A percentile compares a stretch with the other conserved stretches of the same genome.
phyloP scores from a whole-genome alignment of 805 yeast genomes.

The Candida maris region DNA sequence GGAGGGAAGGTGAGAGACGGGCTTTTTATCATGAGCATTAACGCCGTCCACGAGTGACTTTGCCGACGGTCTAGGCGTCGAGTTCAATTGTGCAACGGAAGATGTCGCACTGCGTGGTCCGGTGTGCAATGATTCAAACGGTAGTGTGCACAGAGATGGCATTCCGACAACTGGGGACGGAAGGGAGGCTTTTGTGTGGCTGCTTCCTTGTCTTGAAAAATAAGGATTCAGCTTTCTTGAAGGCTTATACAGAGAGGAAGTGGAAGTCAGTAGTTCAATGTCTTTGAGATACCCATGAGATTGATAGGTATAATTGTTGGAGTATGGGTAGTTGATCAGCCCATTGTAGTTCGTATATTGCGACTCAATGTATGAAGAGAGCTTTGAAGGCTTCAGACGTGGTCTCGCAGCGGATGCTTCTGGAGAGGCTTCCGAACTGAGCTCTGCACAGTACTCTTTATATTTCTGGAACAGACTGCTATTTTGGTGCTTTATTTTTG shows the following conservation, averaged over 20 bases:
- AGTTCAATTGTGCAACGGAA: conserved; percentile 19
- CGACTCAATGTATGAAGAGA: conserved; percentile 23
- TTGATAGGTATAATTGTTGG: conserved; percentile 49
- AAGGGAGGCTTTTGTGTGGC: conserved; percentile 2
- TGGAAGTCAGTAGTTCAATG: conserved; percentile 45
- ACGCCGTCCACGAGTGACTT: conserved; percentile 13
- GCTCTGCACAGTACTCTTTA: conserved; percentile 31
- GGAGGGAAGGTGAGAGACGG: conserved; percentile 12
- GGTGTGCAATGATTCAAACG: conserved; percentile 2
- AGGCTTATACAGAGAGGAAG: conserved; percentile 44
- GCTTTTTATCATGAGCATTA: conserved; percentile 6
- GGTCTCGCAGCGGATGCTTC: conserved; percentile 13
- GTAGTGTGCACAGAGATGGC: conserved; percentile 10
- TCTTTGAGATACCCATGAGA: conserved; percentile 46
- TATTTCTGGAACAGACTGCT: conserved; percentile 37
- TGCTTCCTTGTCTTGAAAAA: conserved; percentile 10
- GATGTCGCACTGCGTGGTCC: conserved; percentile 8
- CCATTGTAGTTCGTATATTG: conserved; percentile 24
- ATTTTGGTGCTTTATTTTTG: conserved; percentile 40
- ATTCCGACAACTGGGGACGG: conserved; percentile 16
- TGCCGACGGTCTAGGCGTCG: conserved; percentile 20
- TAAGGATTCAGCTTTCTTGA: conserved; percentile 25
- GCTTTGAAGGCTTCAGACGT: conserved; percentile 12
- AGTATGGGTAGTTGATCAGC: conserved; percentile 47
- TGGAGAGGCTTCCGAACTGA: conserved; percentile 8